phyloP scores from a whole-genome alignment of 1,284 basidiomycete genomes.

The Ceratobasidium sp. region DNA sequence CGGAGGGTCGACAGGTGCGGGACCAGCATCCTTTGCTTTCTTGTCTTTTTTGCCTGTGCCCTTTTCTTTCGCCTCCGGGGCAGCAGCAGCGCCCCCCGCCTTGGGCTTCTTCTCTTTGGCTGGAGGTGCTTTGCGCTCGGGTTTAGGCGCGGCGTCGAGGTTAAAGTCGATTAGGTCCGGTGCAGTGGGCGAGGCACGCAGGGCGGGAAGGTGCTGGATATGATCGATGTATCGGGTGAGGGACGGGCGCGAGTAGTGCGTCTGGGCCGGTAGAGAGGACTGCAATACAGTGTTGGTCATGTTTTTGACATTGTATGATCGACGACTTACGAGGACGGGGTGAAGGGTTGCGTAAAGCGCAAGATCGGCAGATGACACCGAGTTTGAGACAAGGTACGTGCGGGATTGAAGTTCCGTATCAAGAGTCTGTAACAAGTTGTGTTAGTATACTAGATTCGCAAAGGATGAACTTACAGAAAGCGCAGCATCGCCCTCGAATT shows the following conservation, averaged over 20 bases:
- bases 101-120: conserved; percentile 87
- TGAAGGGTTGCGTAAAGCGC: conserved; percentile 64
- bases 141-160: conserved; percentile 72
- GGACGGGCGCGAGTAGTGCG: conserved; percentile 81
- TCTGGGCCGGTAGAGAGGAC: conserved; percentile 73
- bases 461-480: conserved; percentile 23
- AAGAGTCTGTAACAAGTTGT: conserved; percentile 54
- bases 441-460: neutral
- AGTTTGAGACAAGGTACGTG: conserved; percentile 61
- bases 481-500: conserved; percentile 38
- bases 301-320: neutral
- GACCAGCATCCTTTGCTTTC: conserved; percentile 63
- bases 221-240: conserved; percentile 95
- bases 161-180: conserved; percentile 70
- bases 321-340: conserved; percentile 73
- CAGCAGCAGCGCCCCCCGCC: conserved; percentile 58
- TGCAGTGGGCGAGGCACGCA: conserved; percentile 67
- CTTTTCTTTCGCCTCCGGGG: conserved; percentile 56
- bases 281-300: conserved; percentile 54
- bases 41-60: conserved; percentile 64
- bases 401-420: conserved; percentile 60
- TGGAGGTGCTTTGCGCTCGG: conserved; percentile 75
- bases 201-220: conserved; percentile 77
- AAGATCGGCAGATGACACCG: conserved; percentile 62
- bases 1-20: conserved; percentile 31